Evolutionary conservation across 805 yeast species (phyloP).

Genomic region (Metschnikowia bowlesiae): DNA sequence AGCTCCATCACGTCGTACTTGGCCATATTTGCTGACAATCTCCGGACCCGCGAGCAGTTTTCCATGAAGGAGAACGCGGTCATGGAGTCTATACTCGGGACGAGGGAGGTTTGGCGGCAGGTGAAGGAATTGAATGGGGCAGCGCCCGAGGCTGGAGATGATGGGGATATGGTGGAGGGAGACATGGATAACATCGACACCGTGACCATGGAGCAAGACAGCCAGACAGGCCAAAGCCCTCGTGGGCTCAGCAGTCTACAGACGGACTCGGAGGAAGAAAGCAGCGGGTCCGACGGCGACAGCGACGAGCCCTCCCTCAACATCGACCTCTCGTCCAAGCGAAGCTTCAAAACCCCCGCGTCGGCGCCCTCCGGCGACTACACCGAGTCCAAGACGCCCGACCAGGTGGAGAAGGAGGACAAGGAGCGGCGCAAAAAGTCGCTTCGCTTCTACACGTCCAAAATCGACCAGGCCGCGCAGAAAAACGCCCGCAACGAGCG

Average conservation of each 20-base stretch:
- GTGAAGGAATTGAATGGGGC: conserved; percentile 42
- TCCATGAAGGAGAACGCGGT: conserved; percentile 81
- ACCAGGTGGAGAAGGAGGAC: conserved; percentile 82
- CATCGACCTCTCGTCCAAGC: conserved; percentile 41
- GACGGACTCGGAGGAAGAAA: conserved; percentile 18
- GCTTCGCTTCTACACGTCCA: conserved; percentile 92
- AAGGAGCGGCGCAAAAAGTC: conserved; percentile 75
- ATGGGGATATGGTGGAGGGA: not conserved
- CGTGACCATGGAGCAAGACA: not conserved
- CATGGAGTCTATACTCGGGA: conserved; percentile 78
- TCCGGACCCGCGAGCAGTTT: conserved; percentile 51
- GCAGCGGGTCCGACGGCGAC: conserved; percentile 12
- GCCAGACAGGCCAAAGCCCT: too few species aligned
- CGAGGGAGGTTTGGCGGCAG: conserved; percentile 87
- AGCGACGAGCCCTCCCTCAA: conserved; percentile 38
- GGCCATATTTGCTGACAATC: conserved; percentile 60
- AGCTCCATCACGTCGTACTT: conserved; percentile 77
- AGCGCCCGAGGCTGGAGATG: not conserved
- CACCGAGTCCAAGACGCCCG: conserved; percentile 61
- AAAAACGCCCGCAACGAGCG: conserved; percentile 48
- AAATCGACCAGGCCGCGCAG: conserved; percentile 79
- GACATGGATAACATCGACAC: not conserved
- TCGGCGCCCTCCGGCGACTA: conserved; percentile 42
- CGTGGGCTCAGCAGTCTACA: conserved; percentile 9
- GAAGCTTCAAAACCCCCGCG: conserved; percentile 41